Conservation (phyloP, 495 filamentous ascomycete species). For the Viridothelium virens region DNA sequence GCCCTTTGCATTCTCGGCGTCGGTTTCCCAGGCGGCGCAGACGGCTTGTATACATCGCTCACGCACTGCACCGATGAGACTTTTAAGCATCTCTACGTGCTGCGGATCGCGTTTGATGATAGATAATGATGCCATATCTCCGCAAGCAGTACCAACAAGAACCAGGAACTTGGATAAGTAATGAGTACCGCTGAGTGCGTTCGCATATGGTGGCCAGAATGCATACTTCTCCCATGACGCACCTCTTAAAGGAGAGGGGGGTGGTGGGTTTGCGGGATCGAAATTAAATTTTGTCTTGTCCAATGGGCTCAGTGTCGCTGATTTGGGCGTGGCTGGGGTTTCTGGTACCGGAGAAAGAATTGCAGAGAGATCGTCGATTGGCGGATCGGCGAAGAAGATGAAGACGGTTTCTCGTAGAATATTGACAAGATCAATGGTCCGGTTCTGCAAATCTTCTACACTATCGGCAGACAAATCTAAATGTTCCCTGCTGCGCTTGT, state of each 20-base stretch:
- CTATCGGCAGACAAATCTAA: slow-evolving; percentile 71
- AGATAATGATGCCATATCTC: slow-evolving; percentile 70
- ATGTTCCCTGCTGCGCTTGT: slow-evolving; percentile 74
- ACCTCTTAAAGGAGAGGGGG: slow-evolving; percentile 64
- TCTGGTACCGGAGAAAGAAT: slow-evolving; percentile 70
- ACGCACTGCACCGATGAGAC: slow-evolving; percentile 65
- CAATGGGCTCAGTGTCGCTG: slow-evolving; percentile 40
- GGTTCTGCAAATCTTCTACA: slow-evolving; percentile 63
- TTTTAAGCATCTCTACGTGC: slow-evolving; percentile 57
- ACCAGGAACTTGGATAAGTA: slow-evolving; percentile 75
- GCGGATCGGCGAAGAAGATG: slow-evolving; percentile 79
- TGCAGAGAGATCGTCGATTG: slow-evolving; percentile 79
- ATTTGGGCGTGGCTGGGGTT: slow-evolving; percentile 61
- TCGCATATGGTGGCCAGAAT: slow-evolving; percentile 91
- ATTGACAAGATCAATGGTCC: slow-evolving; percentile 68
- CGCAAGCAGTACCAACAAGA: slow-evolving; percentile 73
- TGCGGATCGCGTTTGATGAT: slow-evolving; percentile 41
- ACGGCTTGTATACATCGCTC: slow-evolving; percentile 75
- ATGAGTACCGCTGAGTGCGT: slow-evolving; percentile 77
- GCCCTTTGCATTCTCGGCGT: slow-evolving; percentile 79
- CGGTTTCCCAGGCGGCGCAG: slow-evolving; percentile 77
- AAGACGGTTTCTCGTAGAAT: slow-evolving; percentile 71
- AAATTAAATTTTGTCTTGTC: slow-evolving; percentile 68
- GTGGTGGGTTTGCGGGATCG: slow-evolving; percentile 65
- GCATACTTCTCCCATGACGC: slow-evolving; percentile 90